Evolutionary conservation across 768 basidiomycete genomes (phyloP).

Genomic region (Termitomyces sp.): DNA sequence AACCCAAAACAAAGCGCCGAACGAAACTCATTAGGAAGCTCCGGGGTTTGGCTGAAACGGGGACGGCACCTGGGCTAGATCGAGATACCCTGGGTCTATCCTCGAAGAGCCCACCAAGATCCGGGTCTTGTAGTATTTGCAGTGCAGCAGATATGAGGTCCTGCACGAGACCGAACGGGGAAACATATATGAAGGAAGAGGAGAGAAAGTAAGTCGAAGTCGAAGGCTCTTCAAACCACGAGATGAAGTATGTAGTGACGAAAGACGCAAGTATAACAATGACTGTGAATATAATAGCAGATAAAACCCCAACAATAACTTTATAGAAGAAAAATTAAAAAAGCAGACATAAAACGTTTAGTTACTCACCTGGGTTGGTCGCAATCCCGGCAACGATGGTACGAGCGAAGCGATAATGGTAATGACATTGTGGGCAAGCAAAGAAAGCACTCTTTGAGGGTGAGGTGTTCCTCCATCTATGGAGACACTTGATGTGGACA

Average conservation of each 20-base stretch:
- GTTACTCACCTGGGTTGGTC: conserved; percentile 60
- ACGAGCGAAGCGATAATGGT: conserved; percentile 70
- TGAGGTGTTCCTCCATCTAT: conserved; percentile 66
- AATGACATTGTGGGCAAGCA: conserved; percentile 75
- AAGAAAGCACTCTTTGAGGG: conserved; percentile 65
- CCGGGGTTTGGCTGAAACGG: conserved; percentile 15
- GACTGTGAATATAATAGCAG: conserved; percentile 55
- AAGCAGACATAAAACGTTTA: background rate
- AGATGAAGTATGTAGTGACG: conserved; percentile 62
- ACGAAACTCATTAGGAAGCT: conserved; percentile 52
- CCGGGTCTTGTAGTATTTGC: conserved; percentile 55
- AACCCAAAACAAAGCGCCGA: conserved; percentile 68
- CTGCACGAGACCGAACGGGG: conserved; percentile 51
- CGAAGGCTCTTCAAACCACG: conserved; percentile 50
- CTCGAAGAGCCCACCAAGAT: conserved; percentile 34
- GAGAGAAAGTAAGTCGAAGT: conserved; percentile 30
- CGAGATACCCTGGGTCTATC: conserved; percentile 15
- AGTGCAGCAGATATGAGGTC: conserved; percentile 60
- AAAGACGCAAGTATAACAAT: conserved; percentile 67
- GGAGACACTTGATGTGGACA: conserved; percentile 76
- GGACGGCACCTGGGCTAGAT: conserved; percentile 3
- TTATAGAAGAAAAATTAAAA: conserved; percentile 7
- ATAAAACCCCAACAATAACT: conserved; percentile 63
- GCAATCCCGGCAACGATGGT: conserved; percentile 68
- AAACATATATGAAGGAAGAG: conserved; percentile 37